Evolutionary conservation across 1,139 yeast genomes (phyloP).

Genomic region (Hanseniaspora uvarum): DNA sequence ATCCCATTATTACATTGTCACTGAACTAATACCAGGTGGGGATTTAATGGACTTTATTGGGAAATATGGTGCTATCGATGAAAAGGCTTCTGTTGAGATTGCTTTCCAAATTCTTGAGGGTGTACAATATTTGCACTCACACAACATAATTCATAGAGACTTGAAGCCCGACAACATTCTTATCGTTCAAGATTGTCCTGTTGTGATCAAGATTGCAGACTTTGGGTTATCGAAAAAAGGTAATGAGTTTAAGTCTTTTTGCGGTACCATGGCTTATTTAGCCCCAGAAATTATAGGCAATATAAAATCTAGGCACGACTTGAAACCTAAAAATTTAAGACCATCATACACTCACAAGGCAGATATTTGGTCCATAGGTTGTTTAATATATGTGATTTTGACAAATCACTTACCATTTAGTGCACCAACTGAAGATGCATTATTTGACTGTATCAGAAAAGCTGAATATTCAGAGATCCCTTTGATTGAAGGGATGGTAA

Average conservation of each 20-base stretch:
- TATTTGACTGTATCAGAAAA: constrained; percentile 60
- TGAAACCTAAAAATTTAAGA: neutral
- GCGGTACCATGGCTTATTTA: constrained; percentile 82
- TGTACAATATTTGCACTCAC: constrained; percentile 71
- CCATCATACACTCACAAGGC: constrained; percentile 70
- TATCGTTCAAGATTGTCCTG: constrained; percentile 85
- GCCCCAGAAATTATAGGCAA: constrained; percentile 92
- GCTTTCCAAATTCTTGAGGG: constrained; percentile 77
- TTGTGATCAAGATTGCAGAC: constrained; percentile 79
- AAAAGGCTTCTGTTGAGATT: constrained; percentile 77
- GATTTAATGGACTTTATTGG: constrained; percentile 93
- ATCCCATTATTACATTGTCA: constrained; percentile 71
- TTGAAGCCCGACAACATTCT: constrained; percentile 86
- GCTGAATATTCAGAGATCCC: constrained; percentile 81
- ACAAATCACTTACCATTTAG: constrained; percentile 92
- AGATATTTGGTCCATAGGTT: constrained; percentile 94
- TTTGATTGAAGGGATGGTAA: constrained; percentile 54
- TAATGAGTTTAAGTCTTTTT: constrained; percentile 73
- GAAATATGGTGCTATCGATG: constrained; percentile 82
- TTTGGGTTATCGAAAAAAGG: constrained; percentile 82
- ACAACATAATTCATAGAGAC: constrained; percentile 89
- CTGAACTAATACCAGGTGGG: constrained; percentile 97
- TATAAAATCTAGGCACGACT: constrained; percentile 30
- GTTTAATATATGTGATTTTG: constrained; percentile 76
- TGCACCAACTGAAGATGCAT: constrained; percentile 78